phyloP scores from a whole-genome alignment of 192 early-diverging fungal species.

The Cetraspora pellucida region DNA sequence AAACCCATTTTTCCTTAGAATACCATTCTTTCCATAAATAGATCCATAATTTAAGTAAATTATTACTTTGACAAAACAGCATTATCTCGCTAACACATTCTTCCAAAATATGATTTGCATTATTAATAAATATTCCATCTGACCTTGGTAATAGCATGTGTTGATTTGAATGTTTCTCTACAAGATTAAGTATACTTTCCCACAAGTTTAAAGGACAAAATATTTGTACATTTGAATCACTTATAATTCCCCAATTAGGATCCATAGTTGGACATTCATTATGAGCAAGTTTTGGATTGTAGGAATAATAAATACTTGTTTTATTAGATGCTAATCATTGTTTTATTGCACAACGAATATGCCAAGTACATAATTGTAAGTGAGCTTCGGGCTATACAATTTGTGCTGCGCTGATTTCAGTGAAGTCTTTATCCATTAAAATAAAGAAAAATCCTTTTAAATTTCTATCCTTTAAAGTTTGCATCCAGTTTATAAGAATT shows the following conservation, averaged over 20 bases:
- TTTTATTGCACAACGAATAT: neutral
- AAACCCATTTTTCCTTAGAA: neutral
- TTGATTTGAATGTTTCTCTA: neutral
- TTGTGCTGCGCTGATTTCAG: conserved; percentile 15
- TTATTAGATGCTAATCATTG: too few species aligned
- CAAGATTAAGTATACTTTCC: neutral
- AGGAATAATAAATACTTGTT: too few species aligned
- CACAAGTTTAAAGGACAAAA: neutral
- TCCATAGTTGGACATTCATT: too few species aligned
- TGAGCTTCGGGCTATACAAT: conserved; percentile 1
- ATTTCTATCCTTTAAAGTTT: neutral
- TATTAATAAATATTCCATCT: neutral
- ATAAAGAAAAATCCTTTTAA: conserved; percentile 1
- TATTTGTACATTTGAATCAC: neutral
- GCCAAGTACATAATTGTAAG: neutral
- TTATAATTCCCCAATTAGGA: neutral
- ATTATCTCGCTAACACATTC: neutral
- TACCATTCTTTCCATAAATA: conserved; percentile 3
- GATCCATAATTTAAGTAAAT: neutral
- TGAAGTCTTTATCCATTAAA: conserved; percentile 10
- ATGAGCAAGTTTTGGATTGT: too few species aligned
- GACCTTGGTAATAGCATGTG: neutral
- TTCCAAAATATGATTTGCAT: neutral
- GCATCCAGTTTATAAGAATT: neutral
- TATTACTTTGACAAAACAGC: neutral